Percentiles rank a stretch among this genome's conserved stretches.
These are phyloP conservation scores for Ceratocystis harringtonii DNA, from an alignment of 2,329 filamentous ascomycete species.

Conservation along the genomic window DNA sequence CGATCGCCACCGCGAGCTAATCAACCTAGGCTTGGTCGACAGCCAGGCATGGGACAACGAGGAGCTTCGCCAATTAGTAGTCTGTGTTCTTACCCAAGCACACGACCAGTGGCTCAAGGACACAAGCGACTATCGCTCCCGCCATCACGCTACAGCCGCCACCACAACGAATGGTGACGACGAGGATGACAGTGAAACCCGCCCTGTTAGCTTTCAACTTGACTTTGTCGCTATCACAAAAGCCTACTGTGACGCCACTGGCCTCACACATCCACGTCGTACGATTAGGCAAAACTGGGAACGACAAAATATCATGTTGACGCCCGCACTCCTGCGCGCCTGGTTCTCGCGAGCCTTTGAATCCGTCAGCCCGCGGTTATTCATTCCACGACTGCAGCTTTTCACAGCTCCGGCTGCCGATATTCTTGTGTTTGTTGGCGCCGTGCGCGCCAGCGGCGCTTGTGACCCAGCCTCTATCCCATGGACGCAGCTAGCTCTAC, in stretches of 20 bases:
- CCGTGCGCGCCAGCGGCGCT: conserved; percentile 10
- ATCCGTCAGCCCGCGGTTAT: conserved; percentile 7
- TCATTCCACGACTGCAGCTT: conserved; percentile 10
- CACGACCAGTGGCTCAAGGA: conserved; percentile 11
- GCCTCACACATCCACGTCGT: background rate
- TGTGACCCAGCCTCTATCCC: conserved; percentile 7
- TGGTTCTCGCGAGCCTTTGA: conserved; percentile 14
- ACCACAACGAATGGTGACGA: background rate
- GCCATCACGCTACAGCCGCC: background rate
- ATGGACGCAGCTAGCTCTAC: conserved; percentile 7
- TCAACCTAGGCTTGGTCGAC: conserved; percentile 1
- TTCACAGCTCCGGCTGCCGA: background rate
- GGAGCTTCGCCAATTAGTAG: conserved; percentile 6
- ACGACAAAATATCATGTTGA: conserved; percentile 6
- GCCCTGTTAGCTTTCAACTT: background rate
- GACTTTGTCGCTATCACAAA: conserved; percentile 2
- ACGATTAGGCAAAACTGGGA: conserved; percentile 1
- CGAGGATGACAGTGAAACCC: background rate
- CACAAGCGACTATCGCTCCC: background rate
- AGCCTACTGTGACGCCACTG: background rate
- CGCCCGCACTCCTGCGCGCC: conserved; percentile 10
- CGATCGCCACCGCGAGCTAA: conserved; percentile 10
- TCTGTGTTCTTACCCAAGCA: conserved; percentile 11
- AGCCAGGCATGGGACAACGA: conserved; percentile 6
- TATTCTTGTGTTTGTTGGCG: conserved; percentile 10